Evolutionary conservation across 768 basidiomycete genomes (phyloP), one percentile per base, ranked within the genome.

Genomic region (Scleroderma bovista): DNA sequence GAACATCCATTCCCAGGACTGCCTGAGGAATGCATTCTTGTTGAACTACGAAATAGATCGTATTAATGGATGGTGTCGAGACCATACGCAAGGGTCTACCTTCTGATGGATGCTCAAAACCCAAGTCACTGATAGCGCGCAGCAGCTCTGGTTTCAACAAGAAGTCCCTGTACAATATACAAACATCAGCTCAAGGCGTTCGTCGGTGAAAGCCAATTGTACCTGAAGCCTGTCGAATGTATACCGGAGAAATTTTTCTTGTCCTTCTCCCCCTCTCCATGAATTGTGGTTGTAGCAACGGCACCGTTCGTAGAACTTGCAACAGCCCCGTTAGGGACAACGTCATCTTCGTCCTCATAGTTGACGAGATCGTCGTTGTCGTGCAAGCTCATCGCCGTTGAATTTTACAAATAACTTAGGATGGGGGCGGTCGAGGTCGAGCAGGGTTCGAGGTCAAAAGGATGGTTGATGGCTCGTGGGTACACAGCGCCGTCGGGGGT

Each of bases 21-120:
- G 96, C 95, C 74, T 99, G 96, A 40, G 96, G 96, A 61, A 99
- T 98, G 71, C 96, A 98, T 76, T 99, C 96, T 76, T 99, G 96
- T 75, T 99, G 96, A 56, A 99, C 96, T 98, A 62, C 15, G 54
- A 45, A 13, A 23, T 24, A 15, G 36, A 40, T 24, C 33, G 48
- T 37, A 10, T 48, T 41, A 52, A 50, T 40, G 46, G 12, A 48
- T 16, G 26, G 31, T 2, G 9, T 33, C 22, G 31, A 40, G 20
- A 34, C n/a, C 19, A 12, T 8, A 6, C 44, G 8, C 6, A 44
- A 6, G 23, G 47, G 62, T 74, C 50, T 59, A 96, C 96, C 96
- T 80, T 99, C 96, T 45, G 95, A 98, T 48, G 96, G 96, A 73
- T 99, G 96, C 71, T 99, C 96, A 64, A 99, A 99, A 68, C 96